These are phyloP conservation scores for Penium margaritaceum DNA, from an alignment of 139 green algal species.

Conservation along the genomic window DNA sequence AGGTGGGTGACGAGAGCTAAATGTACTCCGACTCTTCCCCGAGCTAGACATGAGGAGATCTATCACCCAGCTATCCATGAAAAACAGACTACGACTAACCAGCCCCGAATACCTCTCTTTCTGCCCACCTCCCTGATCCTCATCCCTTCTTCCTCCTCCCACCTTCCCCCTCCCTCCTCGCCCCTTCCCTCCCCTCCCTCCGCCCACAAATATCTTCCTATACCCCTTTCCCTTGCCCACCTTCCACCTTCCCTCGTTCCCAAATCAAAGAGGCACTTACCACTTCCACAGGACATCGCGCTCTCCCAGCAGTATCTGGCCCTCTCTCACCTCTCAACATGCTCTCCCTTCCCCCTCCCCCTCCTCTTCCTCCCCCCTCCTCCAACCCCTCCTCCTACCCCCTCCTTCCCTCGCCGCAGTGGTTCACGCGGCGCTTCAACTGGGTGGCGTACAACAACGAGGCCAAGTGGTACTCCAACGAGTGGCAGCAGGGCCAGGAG, in stretches of 20 bases:
- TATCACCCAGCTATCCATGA: background rate
- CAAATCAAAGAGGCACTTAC: background rate
- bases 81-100: too few species aligned
- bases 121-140: background rate
- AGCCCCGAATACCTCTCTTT: background rate
- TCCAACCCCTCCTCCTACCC: background rate
- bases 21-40: background rate
- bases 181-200: background rate
- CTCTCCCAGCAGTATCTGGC: background rate
- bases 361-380: background rate
- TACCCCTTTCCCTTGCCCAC: background rate
- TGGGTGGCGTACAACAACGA: slow-evolving; percentile 43
- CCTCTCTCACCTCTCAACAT: background rate
- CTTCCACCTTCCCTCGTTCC: background rate
- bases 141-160: background rate
- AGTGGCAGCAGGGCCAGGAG: background rate
- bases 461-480: slow-evolving; percentile 39
- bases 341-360: background rate
- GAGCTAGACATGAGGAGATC: background rate
- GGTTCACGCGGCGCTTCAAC: slow-evolving; percentile 33
- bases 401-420: slow-evolving; percentile 4
- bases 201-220: background rate
- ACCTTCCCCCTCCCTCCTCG: background rate
- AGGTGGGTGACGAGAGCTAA: background rate
- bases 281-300: background rate